phyloP scores from a whole-genome alignment of 129 eudicot species.

The Centaurea solstitialis region DNA sequence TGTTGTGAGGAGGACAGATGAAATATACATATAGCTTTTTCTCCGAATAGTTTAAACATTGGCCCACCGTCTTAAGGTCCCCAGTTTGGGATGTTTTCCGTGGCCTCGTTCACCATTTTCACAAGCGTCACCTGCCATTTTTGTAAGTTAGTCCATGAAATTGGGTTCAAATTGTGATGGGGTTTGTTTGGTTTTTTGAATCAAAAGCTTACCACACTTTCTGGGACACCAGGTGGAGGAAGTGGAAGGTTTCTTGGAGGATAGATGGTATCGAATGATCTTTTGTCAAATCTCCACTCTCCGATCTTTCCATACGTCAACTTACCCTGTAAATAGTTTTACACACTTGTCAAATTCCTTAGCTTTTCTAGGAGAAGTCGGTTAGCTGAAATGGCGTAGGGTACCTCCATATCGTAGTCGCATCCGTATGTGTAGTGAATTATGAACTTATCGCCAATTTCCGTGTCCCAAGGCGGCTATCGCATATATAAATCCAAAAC shows the following conservation, averaged over 20 bases:
- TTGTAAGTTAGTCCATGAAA: background rate
- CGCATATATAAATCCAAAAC: background rate
- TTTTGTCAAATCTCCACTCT: conserved; percentile 99
- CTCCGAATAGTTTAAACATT: conserved; percentile 3
- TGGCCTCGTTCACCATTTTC: conserved; percentile 97
- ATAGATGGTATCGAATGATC: conserved; percentile 64
- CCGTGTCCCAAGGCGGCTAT: conserved; percentile 99
- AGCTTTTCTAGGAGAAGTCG: background rate
- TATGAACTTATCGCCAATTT: conserved; percentile 67
- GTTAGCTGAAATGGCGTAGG: background rate
- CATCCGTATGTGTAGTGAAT: conserved; percentile 98
- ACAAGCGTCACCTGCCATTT: conserved; percentile 86
- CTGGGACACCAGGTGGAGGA: conserved; percentile 99
- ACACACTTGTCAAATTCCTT: background rate
- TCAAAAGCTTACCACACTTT: conserved; percentile 83
- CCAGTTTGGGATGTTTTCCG: conserved; percentile 84
- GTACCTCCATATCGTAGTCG: conserved; percentile 90
- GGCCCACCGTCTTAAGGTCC: conserved; percentile 42
- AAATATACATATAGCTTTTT: conserved; percentile 24
- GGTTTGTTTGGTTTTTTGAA: background rate
- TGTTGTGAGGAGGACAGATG: conserved; percentile 13
- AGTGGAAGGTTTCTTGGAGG: conserved; percentile 93
- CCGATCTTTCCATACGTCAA: conserved; percentile 96
- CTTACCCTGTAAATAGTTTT: conserved; percentile 65
- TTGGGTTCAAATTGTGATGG: background rate